Conservation (phyloP, 305 asterid genomes). For the Caryopteris hybrid region DNA sequence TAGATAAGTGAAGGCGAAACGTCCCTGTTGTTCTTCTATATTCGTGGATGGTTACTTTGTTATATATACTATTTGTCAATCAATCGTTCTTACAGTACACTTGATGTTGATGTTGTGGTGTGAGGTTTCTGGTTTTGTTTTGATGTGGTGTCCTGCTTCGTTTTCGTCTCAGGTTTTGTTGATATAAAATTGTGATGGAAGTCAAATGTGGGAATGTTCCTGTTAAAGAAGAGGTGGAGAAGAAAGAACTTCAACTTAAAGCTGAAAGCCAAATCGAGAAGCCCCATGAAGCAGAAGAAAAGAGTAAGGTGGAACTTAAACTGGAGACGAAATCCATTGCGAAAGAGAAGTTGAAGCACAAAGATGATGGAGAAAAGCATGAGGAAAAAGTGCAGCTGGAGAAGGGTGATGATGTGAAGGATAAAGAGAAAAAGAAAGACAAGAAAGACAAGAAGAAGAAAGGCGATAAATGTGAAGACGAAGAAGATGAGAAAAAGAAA, state of each 20-base stretch:
- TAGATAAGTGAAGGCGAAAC: not conserved
- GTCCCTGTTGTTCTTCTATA: not conserved
- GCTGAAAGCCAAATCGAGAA: constrained; percentile 32
- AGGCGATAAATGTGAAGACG: not conserved
- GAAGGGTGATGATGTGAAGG: too few species aligned
- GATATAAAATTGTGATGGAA: constrained; percentile 44
- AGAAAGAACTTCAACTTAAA: constrained; percentile 48
- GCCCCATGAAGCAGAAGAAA: constrained; percentile 37
- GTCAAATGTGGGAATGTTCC: constrained; percentile 19
- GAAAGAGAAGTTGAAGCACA: constrained; percentile 26
- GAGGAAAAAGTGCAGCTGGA: constrained; percentile 3
- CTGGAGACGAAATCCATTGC: constrained; percentile 34
- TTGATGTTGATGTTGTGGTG: not conserved
- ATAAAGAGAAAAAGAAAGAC: constrained; percentile 11
- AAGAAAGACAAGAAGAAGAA: constrained; percentile 18
- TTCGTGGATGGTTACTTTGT: not conserved
- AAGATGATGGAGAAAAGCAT: constrained; percentile 22
- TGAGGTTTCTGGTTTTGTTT: not conserved
- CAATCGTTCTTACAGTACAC: not conserved
- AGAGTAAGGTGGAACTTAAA: constrained; percentile 36
- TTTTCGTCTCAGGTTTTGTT: constrained; percentile 23
- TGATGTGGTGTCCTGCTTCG: not conserved
- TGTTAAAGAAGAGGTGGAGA: constrained; percentile 34
- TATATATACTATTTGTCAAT: not conserved
- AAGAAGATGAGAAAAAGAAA: constrained; percentile 11